Evolutionary conservation across 2,329 filamentous ascomycete genomes (phyloP).

Genomic region (Zasmidium cellare): DNA sequence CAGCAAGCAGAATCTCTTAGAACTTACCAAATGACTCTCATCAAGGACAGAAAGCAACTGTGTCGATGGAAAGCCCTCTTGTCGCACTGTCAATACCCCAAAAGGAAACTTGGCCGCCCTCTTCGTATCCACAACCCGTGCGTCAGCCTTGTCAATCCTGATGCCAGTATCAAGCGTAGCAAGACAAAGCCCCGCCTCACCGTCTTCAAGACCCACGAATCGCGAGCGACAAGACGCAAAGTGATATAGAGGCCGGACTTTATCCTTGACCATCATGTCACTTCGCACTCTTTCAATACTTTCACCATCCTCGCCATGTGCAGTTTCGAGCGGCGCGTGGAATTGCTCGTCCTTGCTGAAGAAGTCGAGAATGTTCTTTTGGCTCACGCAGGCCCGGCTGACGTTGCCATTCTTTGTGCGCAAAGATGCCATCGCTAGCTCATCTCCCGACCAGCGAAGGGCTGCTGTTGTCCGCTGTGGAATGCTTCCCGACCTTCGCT

Average conservation of each 20-base stretch:
- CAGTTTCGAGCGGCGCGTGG: conserved; percentile 22
- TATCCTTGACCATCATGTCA: conserved; percentile 50
- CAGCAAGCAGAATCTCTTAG: background rate
- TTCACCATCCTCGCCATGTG: conserved; percentile 22
- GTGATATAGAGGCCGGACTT: conserved; percentile 49
- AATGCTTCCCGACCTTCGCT: conserved; percentile 27
- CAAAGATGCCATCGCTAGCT: conserved; percentile 30
- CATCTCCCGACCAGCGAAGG: conserved; percentile 31
- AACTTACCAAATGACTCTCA: conserved; percentile 42
- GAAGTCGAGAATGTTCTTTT: conserved; percentile 43
- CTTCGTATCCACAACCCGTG: conserved; percentile 11
- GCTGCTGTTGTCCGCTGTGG: conserved; percentile 32
- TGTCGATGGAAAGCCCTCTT: conserved; percentile 44
- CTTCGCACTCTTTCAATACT: conserved; percentile 33
- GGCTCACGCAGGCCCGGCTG: conserved; percentile 39
- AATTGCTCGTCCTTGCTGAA: conserved; percentile 35
- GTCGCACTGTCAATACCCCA: conserved; percentile 52
- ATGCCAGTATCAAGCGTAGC: conserved; percentile 52
- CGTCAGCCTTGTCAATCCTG: conserved; percentile 37
- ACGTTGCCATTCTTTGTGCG: conserved; percentile 18
- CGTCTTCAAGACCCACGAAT: conserved; percentile 50
- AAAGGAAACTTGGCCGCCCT: conserved; percentile 46
- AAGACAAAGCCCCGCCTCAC: conserved; percentile 43
- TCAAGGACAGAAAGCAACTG: conserved; percentile 47
- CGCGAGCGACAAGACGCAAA: conserved; percentile 48